Conservation (phyloP, 257 asterid species). For the Solanum dulcamara region DNA sequence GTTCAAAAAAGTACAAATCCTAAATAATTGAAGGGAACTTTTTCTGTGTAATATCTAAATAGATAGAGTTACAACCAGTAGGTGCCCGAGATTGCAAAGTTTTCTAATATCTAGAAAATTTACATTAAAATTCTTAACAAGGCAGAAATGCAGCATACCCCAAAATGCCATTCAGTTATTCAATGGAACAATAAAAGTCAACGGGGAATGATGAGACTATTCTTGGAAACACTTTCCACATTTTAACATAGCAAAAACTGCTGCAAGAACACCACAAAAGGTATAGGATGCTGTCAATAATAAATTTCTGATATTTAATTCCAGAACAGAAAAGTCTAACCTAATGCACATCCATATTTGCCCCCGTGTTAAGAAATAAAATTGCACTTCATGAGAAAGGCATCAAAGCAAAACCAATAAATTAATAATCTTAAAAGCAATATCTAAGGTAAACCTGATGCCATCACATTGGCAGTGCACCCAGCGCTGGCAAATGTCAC, state of each 20-base stretch:
- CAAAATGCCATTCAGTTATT: background rate
- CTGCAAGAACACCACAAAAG: background rate
- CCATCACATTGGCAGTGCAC: constrained; percentile 98
- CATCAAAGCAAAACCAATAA: background rate
- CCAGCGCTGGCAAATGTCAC: constrained; percentile 96
- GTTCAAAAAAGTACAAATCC: background rate
- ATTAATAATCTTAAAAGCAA: background rate
- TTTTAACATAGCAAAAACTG: background rate
- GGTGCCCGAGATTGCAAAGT: background rate
- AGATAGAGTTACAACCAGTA: background rate
- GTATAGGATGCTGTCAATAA: background rate
- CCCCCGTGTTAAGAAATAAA: background rate
- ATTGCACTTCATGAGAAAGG: background rate
- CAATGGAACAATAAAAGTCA: background rate
- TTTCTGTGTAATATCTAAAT: background rate
- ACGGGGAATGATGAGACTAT: background rate
- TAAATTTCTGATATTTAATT: background rate
- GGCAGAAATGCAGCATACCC: background rate
- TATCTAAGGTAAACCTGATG: constrained; percentile 52
- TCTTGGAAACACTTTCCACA: background rate
- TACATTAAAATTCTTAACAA: background rate
- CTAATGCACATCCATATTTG: background rate
- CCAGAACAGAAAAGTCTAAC: background rate
- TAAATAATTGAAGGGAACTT: background rate
- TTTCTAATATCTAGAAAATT: background rate